A percentile compares a stretch with the other conserved stretches of the same genome.
phyloP scores from a whole-genome alignment of 2,329 filamentous ascomycete genomes.

The Aspergillus sp. region DNA sequence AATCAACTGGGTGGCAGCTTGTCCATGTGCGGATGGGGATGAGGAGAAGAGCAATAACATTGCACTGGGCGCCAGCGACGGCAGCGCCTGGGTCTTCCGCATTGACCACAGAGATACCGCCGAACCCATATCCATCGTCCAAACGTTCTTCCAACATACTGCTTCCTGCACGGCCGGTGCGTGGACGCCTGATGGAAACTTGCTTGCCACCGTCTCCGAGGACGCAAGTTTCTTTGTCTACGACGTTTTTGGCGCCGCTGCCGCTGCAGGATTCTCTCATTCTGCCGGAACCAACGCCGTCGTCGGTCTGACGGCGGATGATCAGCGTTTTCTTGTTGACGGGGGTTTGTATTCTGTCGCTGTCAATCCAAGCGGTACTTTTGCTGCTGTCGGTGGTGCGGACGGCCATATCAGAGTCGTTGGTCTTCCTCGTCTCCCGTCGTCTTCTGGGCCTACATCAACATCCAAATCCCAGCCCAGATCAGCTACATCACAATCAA shows the following conservation, averaged over 20 bases:
- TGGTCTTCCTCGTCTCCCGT: conserved; percentile 59
- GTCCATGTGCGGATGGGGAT: conserved; percentile 49
- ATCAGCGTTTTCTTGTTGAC: conserved; percentile 86
- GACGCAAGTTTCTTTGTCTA: conserved; percentile 84
- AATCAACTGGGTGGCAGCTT: conserved; percentile 79
- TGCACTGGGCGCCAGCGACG: conserved; percentile 80
- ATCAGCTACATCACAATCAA: conserved; percentile 25
- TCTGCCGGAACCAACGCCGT: conserved; percentile 54
- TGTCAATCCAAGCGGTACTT: conserved; percentile 66
- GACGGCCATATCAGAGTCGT: conserved; percentile 78
- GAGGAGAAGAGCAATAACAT: conserved; percentile 64
- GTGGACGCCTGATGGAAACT: conserved; percentile 79
- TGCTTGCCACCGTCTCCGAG: conserved; percentile 82
- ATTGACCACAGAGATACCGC: conserved; percentile 57
- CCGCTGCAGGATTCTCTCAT: conserved; percentile 51
- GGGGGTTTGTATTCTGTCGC: conserved; percentile 85
- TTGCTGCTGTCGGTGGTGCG: conserved; percentile 79
- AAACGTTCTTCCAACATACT: conserved; percentile 88
- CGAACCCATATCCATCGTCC: conserved; percentile 65
- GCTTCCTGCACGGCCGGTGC: conserved; percentile 76
- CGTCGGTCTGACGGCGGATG: conserved; percentile 65
- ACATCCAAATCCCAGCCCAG: conserved; percentile 45
- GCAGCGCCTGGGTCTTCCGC: conserved; percentile 93
- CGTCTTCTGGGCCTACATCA: conserved; percentile 29
- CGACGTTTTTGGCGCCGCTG: conserved; percentile 77